Evolutionary conservation across 441 rosid species (phyloP).

Genomic region (Populus tomentosa): DNA sequence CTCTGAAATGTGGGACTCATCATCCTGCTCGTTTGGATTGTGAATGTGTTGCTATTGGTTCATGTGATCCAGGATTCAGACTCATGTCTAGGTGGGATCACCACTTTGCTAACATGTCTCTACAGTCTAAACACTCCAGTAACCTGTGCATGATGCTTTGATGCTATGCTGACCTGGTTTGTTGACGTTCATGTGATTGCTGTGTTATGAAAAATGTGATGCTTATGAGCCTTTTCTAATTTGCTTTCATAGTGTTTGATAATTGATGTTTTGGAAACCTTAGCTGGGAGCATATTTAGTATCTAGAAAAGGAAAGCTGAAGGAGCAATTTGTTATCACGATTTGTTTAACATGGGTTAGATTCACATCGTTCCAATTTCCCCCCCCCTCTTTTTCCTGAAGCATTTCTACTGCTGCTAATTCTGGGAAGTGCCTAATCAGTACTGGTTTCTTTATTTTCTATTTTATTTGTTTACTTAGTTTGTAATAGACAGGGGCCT

Average conservation of each 20-base stretch:
- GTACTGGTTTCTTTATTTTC: background rate
- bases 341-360: background rate
- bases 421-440: background rate
- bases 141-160: background rate
- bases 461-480: background rate
- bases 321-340: background rate
- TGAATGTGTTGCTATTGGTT: background rate
- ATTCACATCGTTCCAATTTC: background rate
- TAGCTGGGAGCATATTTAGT: background rate
- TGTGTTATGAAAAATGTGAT: background rate
- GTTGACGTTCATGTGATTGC: background rate
- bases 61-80: background rate
- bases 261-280: slow-evolving; percentile 2
- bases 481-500: background rate
- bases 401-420: background rate
- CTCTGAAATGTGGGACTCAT: background rate
- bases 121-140: background rate
- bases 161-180: background rate
- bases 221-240: background rate
- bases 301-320: background rate
- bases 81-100: background rate
- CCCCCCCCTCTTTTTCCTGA: background rate
- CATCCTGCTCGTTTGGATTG: background rate
- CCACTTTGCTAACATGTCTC: background rate
- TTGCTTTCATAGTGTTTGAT: background rate